Evolutionary conservation across 2,329 filamentous ascomycete species (phyloP), one percentile per base, ranked within the genome.

Genomic region (Phoma sp.): DNA sequence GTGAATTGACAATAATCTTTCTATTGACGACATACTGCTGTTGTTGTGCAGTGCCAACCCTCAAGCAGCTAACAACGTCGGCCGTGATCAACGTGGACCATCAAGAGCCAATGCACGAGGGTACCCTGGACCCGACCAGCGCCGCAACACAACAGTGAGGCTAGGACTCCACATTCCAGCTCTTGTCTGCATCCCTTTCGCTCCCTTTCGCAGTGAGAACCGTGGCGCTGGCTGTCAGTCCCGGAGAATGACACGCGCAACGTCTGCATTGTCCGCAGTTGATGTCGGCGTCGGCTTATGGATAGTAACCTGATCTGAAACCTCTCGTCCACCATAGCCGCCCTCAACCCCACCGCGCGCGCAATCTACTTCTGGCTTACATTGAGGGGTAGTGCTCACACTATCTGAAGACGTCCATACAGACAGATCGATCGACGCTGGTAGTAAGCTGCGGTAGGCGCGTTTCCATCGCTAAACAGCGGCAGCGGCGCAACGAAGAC

Each of bases 51-150:
- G 56, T 39, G 54, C 42, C 55, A 43, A 62, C 52, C 51, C 50
- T 53, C 45, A 39, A 63, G 60, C 60, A 64, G 60, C 61, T 62
- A 69, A 60, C 58, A 59, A 39, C 17, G 29, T 39, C 43, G 56
- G 39, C 57, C 43, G 49, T 51, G 57, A 64, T 58, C 68, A 69
- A 71, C 71, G 69, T 74, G 70, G 70, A 69, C 66, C 57, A 70
- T 66, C 71, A 57, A 68, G 53, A 68, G 48, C 50, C 40, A 45
- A 49, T 42, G 26, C 37, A 42, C 54, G 30, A 58, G 49, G 53
- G 43, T 30, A 64, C 59, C 68, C 67, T 45, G 53, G 65, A n/a
- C 60, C 56, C 30, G 42, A 20, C 36, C 58, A 48, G 63, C 60
- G 53, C 61, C 56, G 60, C 57, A 60, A 59, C 59, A 53, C 46